Conservation (phyloP, 75 land plant genomes). For the Selaginella moellendorffii region DNA sequence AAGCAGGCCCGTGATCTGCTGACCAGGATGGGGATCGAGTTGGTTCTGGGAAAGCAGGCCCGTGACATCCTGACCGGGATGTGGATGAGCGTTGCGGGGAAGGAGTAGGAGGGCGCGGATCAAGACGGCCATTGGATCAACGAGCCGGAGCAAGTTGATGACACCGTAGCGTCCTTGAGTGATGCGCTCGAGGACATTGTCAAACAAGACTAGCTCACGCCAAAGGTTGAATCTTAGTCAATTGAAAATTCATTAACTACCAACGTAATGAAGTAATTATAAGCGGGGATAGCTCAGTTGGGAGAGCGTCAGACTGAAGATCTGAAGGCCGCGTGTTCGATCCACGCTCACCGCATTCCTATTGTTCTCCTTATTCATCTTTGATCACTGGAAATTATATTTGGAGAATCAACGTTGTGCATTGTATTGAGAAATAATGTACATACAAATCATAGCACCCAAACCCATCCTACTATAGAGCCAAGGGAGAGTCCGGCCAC, state of each 20-base stretch:
- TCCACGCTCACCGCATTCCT: conserved; percentile 2
- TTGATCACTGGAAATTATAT: no score
- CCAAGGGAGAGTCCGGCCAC: conserved; percentile 68
- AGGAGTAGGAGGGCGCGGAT: background rate
- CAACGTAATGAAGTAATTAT: no score
- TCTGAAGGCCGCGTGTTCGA: conserved; percentile 2
- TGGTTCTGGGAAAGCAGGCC: no score
- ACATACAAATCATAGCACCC: conserved; percentile 77
- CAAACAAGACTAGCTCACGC: no score
- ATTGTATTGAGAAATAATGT: no score
- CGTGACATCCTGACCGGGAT: no score
- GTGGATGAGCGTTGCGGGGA: background rate
- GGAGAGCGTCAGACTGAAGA: conserved; percentile 1
- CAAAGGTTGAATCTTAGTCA: no score
- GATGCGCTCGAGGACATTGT: no score
- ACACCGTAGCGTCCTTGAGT: background rate
- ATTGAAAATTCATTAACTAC: no score
- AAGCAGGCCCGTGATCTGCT: background rate
- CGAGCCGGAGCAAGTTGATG: background rate
- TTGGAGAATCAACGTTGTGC: no score
- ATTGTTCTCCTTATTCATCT: no score
- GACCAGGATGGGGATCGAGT: no score
- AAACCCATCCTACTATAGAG: conserved; percentile 71
- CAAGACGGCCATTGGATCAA: background rate
- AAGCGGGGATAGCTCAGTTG: background rate